phyloP scores from a whole-genome alignment of 2,329 filamentous ascomycete genomes.

The Botrytis cinerea region DNA sequence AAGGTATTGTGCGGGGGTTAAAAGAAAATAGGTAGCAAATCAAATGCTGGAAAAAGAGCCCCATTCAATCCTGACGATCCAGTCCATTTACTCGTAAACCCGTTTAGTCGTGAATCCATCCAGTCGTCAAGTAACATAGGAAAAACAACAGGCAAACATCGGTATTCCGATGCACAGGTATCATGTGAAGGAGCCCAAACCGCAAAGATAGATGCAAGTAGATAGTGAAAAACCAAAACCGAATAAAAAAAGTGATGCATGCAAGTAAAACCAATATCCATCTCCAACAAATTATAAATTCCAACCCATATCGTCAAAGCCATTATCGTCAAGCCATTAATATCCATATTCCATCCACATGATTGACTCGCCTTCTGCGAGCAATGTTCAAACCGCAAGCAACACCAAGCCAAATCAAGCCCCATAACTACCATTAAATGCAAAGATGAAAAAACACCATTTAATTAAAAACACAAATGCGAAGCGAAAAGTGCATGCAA shows the following conservation, averaged over 20 bases:
- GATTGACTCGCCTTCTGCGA: conserved; percentile 36
- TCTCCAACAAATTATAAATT: conserved; percentile 22
- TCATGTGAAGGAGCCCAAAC: conserved; percentile 19
- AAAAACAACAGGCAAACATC: conserved; percentile 24
- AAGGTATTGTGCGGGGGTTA: conserved; percentile 6
- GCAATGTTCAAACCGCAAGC: conserved; percentile 28
- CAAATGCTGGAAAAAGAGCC: conserved; percentile 11
- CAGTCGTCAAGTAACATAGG: conserved; percentile 12
- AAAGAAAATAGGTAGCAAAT: conserved; percentile 10
- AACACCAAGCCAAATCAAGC: conserved; percentile 32
- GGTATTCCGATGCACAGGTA: conserved; percentile 24
- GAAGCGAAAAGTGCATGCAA: conserved; percentile 30
- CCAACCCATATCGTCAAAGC: conserved; percentile 8
- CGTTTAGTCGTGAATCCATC: conserved; percentile 1
- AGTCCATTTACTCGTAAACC: not conserved
- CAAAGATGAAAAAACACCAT: conserved; percentile 40
- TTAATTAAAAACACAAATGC: conserved; percentile 36
- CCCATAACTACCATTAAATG: conserved; percentile 39
- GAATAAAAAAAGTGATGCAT: conserved; percentile 14
- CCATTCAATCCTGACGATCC: not conserved
- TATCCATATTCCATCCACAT: conserved; percentile 22
- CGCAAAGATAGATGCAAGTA: conserved; percentile 19
- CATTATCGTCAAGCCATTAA: not conserved
- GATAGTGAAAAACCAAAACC: conserved; percentile 1
- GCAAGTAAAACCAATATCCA: conserved; percentile 14